Conservation (phyloP, 1,284 basidiomycete species). For the Cystobasidiaceae sp. region DNA sequence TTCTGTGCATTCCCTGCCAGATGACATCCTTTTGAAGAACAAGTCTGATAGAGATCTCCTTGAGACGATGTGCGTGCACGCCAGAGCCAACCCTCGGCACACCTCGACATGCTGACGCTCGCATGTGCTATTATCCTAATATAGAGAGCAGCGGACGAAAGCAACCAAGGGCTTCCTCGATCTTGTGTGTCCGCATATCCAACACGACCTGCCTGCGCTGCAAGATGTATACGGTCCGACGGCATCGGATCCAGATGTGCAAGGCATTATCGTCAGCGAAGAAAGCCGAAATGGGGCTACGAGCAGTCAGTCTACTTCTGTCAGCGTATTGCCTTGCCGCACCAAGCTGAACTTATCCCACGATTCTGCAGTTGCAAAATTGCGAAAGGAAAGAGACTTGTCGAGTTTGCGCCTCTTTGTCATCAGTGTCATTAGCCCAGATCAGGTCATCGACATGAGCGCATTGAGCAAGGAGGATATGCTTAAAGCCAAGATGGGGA, state of each 20-base stretch:
- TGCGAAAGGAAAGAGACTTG: conserved; percentile 56
- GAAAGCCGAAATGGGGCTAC: conserved; percentile 27
- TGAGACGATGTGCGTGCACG: conserved; percentile 56
- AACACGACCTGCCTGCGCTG: conserved; percentile 1
- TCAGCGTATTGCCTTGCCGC: neutral
- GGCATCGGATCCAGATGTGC: conserved; percentile 71
- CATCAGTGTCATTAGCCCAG: conserved; percentile 77
- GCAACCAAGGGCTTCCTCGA: conserved; percentile 61
- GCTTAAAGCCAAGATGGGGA: conserved; percentile 29
- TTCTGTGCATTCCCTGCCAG: conserved; percentile 46
- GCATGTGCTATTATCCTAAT: neutral
- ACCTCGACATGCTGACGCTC: too few relatives aligned
- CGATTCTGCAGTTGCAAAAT: conserved; percentile 56
- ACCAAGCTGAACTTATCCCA: too few relatives aligned
- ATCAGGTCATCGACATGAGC: conserved; percentile 8
- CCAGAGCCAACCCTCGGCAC: too few relatives aligned
- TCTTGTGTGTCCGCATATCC: conserved; percentile 50
- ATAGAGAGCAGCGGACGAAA: conserved; percentile 51
- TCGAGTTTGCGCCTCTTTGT: conserved; percentile 63
- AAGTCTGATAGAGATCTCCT: conserved; percentile 69
- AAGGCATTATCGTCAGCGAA: conserved; percentile 60
- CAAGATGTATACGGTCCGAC: conserved; percentile 82
- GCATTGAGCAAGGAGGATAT: conserved; percentile 17
- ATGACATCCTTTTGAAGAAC: conserved; percentile 65
- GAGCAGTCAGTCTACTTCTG: conserved; percentile 9